Evolutionary conservation across 495 filamentous ascomycete species (phyloP).

Genomic region (Penicillium taxi): DNA sequence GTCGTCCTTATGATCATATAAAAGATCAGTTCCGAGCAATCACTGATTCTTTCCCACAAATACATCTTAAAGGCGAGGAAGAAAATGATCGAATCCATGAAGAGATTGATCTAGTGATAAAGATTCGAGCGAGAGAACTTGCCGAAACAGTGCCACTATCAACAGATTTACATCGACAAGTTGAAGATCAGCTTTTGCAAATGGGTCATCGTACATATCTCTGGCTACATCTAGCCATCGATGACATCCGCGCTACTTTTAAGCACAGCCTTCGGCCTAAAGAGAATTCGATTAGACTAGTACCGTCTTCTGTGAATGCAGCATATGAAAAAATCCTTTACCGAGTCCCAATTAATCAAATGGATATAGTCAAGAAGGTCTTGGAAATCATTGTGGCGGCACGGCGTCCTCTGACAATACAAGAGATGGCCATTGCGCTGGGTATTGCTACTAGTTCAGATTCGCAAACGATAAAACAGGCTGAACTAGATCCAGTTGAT

Average conservation of each 20-base stretch:
- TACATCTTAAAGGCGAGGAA: slow-evolving; percentile 32
- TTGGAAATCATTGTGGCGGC: slow-evolving; percentile 33
- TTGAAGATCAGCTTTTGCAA: slow-evolving; percentile 17
- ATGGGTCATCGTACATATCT: slow-evolving; percentile 33
- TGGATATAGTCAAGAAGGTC: slow-evolving; percentile 29
- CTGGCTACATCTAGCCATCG: slow-evolving; percentile 34
- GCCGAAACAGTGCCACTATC: background rate
- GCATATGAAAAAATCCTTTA: slow-evolving; percentile 37
- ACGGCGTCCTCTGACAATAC: slow-evolving; percentile 30
- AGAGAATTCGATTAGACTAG: slow-evolving; percentile 6
- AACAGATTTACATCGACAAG: slow-evolving; percentile 6
- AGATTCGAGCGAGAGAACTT: slow-evolving; percentile 22
- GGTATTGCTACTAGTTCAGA: slow-evolving; percentile 14
- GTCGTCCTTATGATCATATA: slow-evolving; percentile 40
- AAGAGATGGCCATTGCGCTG: slow-evolving; percentile 34
- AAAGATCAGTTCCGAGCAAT: slow-evolving; percentile 19
- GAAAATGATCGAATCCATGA: slow-evolving; percentile 24
- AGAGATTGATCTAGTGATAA: slow-evolving; percentile 39
- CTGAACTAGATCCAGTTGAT: slow-evolving; percentile 11
- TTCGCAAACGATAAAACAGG: too few species aligned
- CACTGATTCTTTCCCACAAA: slow-evolving; percentile 11
- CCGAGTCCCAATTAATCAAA: slow-evolving; percentile 14
- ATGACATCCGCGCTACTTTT: slow-evolving; percentile 14
- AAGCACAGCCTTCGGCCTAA: slow-evolving; percentile 4
- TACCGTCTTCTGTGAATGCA: slow-evolving; percentile 28